Conservation (phyloP, 805 yeast species). For the Candida nanaspora region DNA sequence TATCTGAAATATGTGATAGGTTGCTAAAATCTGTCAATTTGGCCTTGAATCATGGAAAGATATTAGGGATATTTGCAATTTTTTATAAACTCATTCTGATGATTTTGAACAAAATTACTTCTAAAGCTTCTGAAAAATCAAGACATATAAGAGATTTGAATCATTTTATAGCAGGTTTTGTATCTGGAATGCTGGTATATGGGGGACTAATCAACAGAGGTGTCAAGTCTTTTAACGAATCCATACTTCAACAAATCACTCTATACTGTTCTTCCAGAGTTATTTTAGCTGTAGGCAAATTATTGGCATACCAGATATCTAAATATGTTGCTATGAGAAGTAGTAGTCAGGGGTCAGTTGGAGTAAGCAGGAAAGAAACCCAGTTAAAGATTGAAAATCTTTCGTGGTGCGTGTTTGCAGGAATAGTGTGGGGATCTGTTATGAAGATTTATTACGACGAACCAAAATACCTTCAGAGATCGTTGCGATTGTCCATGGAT, state of each 20-base stretch:
- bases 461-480: conserved; percentile 54
- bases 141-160: background rate
- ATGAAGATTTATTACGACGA: conserved; percentile 64
- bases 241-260: conserved; percentile 66
- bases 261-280: conserved; percentile 68
- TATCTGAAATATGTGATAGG: conserved; percentile 9
- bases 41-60: conserved; percentile 25
- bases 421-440: conserved; percentile 64
- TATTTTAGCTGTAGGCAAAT: conserved; percentile 52
- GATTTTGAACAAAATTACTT: conserved; percentile 4
- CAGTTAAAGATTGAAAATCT: conserved; percentile 19
- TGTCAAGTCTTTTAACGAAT: conserved; percentile 11
- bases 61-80: conserved; percentile 23
- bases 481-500: conserved; percentile 62
- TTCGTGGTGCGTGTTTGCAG: conserved; percentile 56
- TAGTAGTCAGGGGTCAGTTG: background rate
- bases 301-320: conserved; percentile 25
- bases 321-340: conserved; percentile 1
- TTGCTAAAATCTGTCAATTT: conserved; percentile 13
- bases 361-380: conserved; percentile 5
- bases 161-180: conserved; percentile 23
- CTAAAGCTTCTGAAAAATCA: background rate
- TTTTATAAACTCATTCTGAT: conserved; percentile 15
- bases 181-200: conserved; percentile 24
- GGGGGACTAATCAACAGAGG: conserved; percentile 18